Evolutionary conservation across 176 grass and related monocot genomes (phyloP), one percentile per base, ranked within the genome.

Genomic region (Oryza coarctata): DNA sequence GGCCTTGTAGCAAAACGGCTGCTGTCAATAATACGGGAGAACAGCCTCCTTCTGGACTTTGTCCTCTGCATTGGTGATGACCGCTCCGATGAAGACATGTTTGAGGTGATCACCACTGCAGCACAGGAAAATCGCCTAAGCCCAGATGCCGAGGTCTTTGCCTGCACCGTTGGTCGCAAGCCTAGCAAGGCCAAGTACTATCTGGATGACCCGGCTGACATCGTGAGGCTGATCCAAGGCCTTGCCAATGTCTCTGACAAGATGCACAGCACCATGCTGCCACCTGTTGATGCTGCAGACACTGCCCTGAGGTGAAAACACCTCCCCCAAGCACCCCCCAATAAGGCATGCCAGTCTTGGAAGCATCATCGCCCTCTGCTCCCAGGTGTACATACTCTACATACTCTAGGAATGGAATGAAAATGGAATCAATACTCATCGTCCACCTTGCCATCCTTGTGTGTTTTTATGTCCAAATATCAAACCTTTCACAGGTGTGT

Each of bases 161-260:
- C 95, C 28, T 98, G 92, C 86, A 98, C 95, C 0, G 90, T 98
- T 4, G 92, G 95, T n/a, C 90, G 86, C 45, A 94, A 91, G 60
- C 95, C 95, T 33, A 98, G 95, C 84, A 98, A 98, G 50, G 95
- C 95, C 25, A 98, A 98, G 84, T 98, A 94, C 84, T 98, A 98
- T 74, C 88, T 98, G 43, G 95, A 98, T 13, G 95, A 98, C 44
- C 81, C 92, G 0, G 50, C 84, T 0, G 95, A 98, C 83, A 94
- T 94, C 57, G 88, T 86, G 25, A 87, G 90, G 61, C 81, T 98
- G 35, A 86, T 98, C 84, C 84, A 89, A 49, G 92, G 90, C 23
- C 90, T 98, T 14, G 95, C 95, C 39, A 79, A 23, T 12, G 95
- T 98, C 27, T 98, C 95, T 6, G 86, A 93, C 22, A 84, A 93